Conservation (phyloP, 306 rosid genomes). For the Gleditsia sinensis region DNA sequence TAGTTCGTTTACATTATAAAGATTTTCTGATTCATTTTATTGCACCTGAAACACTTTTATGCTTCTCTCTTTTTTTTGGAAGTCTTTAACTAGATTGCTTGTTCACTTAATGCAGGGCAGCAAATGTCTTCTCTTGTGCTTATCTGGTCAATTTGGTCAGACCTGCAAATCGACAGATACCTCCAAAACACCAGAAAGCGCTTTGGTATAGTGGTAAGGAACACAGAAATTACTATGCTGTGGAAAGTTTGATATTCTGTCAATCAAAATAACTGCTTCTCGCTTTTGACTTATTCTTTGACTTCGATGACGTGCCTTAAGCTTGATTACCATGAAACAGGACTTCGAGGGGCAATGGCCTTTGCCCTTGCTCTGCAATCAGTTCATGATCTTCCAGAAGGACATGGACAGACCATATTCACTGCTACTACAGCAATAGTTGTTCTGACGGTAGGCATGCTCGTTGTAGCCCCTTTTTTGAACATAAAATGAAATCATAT, state of each 20-base stretch:
- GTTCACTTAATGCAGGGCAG: slow-evolving; percentile 70
- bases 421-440: slow-evolving; percentile 98
- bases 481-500: neutral
- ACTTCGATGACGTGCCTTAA: slow-evolving; percentile 18
- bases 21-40: neutral
- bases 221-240: slow-evolving; percentile 15
- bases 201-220: slow-evolving; percentile 97
- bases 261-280: slow-evolving; percentile 6
- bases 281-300: slow-evolving; percentile 24
- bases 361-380: slow-evolving; percentile 99
- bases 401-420: slow-evolving; percentile 98
- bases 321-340: slow-evolving; percentile 45
- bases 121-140: slow-evolving; percentile 92
- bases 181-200: slow-evolving; percentile 83
- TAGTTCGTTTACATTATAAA: slow-evolving; percentile 1
- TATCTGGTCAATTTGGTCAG: slow-evolving; percentile 89
- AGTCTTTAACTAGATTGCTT: slow-evolving; percentile 24
- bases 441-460: slow-evolving; percentile 82
- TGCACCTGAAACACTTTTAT: neutral
- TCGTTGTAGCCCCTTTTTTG: slow-evolving; percentile 26
- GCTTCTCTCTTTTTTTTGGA: slow-evolving; percentile 22
- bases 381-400: slow-evolving; percentile 97
- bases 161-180: slow-evolving; percentile 80
- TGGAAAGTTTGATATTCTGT: slow-evolving; percentile 22
- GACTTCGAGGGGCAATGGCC: slow-evolving; percentile 99